Base-by-base conservation (phyloP, 805 yeast genomes). In the Kodamaea sagamina region DNA sequence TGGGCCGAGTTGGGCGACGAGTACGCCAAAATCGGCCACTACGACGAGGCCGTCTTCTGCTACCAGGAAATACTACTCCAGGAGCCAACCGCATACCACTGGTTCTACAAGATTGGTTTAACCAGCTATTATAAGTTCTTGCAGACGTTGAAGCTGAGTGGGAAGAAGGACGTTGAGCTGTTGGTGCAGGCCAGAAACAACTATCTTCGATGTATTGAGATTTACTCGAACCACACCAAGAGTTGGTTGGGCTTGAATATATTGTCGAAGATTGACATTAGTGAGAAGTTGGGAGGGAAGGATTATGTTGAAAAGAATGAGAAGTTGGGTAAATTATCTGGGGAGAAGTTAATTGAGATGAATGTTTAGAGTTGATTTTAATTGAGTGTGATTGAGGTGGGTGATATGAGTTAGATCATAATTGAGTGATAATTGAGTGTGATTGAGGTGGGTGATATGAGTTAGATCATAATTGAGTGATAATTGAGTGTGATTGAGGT, bases 1-100 rank as follows among this genome's bases (percentile, higher is more conserved):
- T 89, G 95, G 96, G 72, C 81, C 37, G 95, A 87, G 61, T 68
- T 89, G 43, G 84, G 81, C 3, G 78, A 79, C 27, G 68, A 76
- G n/a, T 92, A 92, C 58, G 62, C 62, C 17, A 59, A 67, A 10
- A 47, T 74, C 6, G 89, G 89, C 1, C 81, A 82, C 55, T 81
- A 76, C 50, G 83, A 79, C 26, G 81, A 82, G 52, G 83, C 93
- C 0, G 72, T 85, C 4, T 79, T 74, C 58, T 73, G 87, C 43
- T 73, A 77, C 19, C 80, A 86, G 55, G 97, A 92, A 57, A 77
- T 86, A 2, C 62, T 90, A 11, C 55, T 86, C 25, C 71, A 78
- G 17, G 74, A 73, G 43, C 96, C 97, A 2, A 69, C 71, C 47
- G 89, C 89, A 2, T 85, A 82, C 62, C 76, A 81, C 46, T 70